Conservation (phyloP, 2,329 filamentous ascomycete genomes). For the Aspergillus tanneri region DNA sequence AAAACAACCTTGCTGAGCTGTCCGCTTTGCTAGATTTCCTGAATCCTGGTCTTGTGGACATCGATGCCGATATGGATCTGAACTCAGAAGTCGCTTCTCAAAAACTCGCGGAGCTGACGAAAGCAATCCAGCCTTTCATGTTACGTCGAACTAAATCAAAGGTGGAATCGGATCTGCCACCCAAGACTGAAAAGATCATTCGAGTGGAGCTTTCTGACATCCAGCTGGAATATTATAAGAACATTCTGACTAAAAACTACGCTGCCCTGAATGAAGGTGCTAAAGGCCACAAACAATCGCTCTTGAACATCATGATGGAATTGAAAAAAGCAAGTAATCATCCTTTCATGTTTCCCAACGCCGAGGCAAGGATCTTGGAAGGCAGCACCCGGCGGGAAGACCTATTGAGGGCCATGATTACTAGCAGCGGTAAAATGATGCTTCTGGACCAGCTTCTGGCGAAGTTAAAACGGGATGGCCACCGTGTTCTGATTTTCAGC, state of each 20-base stretch:
- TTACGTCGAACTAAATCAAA: constrained; percentile 94
- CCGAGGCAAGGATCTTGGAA: constrained; percentile 82
- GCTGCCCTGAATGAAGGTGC: constrained; percentile 87
- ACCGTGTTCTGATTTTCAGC: constrained; percentile 96
- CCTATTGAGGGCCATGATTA: constrained; percentile 86
- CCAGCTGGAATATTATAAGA: constrained; percentile 97
- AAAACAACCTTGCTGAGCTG: constrained; percentile 92
- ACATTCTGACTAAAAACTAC: constrained; percentile 95
- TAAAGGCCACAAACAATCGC: constrained; percentile 87
- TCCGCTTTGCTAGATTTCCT: constrained; percentile 93
- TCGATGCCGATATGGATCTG: constrained; percentile 90
- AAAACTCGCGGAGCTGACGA: constrained; percentile 82
- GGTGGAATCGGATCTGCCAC: constrained; percentile 91
- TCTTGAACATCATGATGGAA: constrained; percentile 99
- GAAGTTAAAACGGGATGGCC: constrained; percentile 88
- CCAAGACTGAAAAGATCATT: constrained; percentile 98
- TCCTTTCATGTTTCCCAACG: constrained; percentile 94
- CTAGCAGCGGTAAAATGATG: constrained; percentile 99
- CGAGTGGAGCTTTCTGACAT: constrained; percentile 95
- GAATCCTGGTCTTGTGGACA: constrained; percentile 87
- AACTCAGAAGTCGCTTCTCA: constrained; percentile 75
- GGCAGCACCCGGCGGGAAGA: constrained; percentile 83
- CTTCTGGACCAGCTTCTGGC: constrained; percentile 90
- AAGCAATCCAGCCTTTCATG: constrained; percentile 88
- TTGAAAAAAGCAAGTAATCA: constrained; percentile 99